Conservation (phyloP, 495 filamentous ascomycete species). For the Glonium stellatum region DNA sequence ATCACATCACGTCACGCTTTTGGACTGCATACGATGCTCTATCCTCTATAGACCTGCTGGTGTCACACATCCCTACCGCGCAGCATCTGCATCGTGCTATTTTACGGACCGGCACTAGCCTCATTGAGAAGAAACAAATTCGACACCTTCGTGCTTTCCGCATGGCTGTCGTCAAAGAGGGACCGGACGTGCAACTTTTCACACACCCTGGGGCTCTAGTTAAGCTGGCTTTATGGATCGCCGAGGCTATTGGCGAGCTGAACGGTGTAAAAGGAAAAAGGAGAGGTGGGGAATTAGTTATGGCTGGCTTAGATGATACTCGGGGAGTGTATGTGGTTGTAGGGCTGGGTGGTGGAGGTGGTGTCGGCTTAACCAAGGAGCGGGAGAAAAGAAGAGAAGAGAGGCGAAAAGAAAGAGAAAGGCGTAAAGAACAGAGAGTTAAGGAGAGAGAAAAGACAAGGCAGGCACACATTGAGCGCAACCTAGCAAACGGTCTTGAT, state of each 20-base stretch:
- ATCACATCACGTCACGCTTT: conserved; percentile 67
- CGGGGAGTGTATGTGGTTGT: conserved; percentile 87
- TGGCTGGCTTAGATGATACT: conserved; percentile 81
- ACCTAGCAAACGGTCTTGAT: conserved; percentile 29
- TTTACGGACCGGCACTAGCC: conserved; percentile 80
- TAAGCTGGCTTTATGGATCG: conserved; percentile 89
- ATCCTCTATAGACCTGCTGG: conserved; percentile 60
- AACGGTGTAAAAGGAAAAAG: conserved; percentile 68
- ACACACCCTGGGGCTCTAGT: conserved; percentile 85
- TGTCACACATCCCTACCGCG: conserved; percentile 69
- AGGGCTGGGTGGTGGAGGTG: conserved; percentile 74
- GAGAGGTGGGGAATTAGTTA: conserved; percentile 68
- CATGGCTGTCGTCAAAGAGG: conserved; percentile 92
- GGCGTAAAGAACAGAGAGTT: conserved; percentile 52
- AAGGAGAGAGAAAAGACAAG: conserved; percentile 53
- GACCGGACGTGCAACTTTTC: conserved; percentile 81
- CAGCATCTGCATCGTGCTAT: conserved; percentile 88
- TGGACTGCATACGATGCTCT: conserved; percentile 93
- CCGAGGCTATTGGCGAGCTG: conserved; percentile 83
- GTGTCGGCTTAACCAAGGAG: conserved; percentile 54
- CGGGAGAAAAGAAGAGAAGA: conserved; percentile 54
- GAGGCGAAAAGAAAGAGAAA: conserved; percentile 52
- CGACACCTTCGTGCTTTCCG: conserved; percentile 85
- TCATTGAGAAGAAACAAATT: conserved; percentile 91
- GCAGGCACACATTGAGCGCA: conserved; percentile 23